Evolutionary conservation across 2,329 filamentous ascomycete genomes (phyloP).

Genomic region (Bipolaris sorokiniana): DNA sequence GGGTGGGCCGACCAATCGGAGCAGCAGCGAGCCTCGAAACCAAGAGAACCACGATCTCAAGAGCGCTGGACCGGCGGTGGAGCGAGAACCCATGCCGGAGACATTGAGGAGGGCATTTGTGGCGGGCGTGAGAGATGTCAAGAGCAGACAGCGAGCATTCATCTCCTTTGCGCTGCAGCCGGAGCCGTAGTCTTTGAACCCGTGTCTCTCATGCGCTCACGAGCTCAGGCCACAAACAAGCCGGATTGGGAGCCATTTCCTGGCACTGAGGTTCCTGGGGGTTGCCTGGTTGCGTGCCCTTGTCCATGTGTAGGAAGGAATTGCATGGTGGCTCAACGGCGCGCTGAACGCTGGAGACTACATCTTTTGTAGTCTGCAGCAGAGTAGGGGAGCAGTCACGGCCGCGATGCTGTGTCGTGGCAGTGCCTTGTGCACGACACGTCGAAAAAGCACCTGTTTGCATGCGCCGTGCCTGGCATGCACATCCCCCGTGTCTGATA

Average conservation of each 20-base stretch:
- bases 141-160: conserved; percentile 12
- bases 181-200: conserved; percentile 24
- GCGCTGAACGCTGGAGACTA: too few species aligned
- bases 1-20: conserved; percentile 37
- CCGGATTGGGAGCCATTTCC: conserved; percentile 20
- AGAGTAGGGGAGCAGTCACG: neutral
- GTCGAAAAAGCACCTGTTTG: conserved; percentile 4
- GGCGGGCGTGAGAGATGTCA: conserved; percentile 5
- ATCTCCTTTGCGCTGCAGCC: conserved; percentile 17
- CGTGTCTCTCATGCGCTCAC: conserved; percentile 21
- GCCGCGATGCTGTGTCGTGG: neutral
- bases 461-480: neutral
- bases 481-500: neutral
- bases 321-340: too few species aligned
- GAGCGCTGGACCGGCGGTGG: conserved; percentile 29
- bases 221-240: conserved; percentile 25
- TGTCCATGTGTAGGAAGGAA: too few species aligned
- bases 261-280: conserved; percentile 23
- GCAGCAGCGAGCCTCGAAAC: conserved; percentile 31
- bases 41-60: conserved; percentile 41
- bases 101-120: conserved; percentile 38
- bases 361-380: neutral
- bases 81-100: conserved; percentile 43
- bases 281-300: conserved; percentile 15
- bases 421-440: conserved; percentile 3